These are phyloP conservation scores for Penicillium pulvis DNA, from an alignment of 495 filamentous ascomycete genomes.

Conservation along the genomic window DNA sequence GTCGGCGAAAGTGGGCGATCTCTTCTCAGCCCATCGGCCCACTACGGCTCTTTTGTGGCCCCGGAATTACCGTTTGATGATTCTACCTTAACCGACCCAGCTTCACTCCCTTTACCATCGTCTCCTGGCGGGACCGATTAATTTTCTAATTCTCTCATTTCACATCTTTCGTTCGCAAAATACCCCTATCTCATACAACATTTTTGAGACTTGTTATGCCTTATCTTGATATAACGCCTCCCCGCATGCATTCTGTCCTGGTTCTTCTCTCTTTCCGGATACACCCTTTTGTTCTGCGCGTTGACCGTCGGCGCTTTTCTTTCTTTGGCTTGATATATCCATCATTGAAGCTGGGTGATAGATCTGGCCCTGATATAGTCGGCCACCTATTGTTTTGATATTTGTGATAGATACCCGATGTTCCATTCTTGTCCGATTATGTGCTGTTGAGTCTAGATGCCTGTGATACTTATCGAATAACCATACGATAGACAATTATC, in stretches of 20 bases:
- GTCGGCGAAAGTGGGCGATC: conserved; percentile 43
- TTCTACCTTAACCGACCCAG: conserved; percentile 15
- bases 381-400: conserved; percentile 14
- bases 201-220: conserved; percentile 4
- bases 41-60: conserved; percentile 9
- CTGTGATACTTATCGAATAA: neutral
- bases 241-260: conserved; percentile 4
- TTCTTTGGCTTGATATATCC: conserved; percentile 10
- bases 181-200: conserved; percentile 24
- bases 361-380: conserved; percentile 9
- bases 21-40: conserved; percentile 36
- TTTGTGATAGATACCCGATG: conserved; percentile 34
- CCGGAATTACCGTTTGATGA: conserved; percentile 10
- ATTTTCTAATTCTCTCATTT: conserved; percentile 15
- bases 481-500: neutral
- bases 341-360: conserved; percentile 9
- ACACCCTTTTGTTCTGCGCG: neutral
- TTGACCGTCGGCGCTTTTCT: conserved; percentile 6
- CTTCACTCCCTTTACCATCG: conserved; percentile 22
- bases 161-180: conserved; percentile 21
- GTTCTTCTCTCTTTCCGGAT: conserved; percentile 9
- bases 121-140: conserved; percentile 31
- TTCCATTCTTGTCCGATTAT: conserved; percentile 11
- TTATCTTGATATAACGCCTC: conserved; percentile 13
- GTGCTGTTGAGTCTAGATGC: conserved; percentile 1